A percentile compares a stretch with the other conserved stretches of the same genome.
These are phyloP conservation scores for Pythium rishiriense DNA, from an alignment of 352 stramenopile genomes.

Conservation along the genomic window DNA sequence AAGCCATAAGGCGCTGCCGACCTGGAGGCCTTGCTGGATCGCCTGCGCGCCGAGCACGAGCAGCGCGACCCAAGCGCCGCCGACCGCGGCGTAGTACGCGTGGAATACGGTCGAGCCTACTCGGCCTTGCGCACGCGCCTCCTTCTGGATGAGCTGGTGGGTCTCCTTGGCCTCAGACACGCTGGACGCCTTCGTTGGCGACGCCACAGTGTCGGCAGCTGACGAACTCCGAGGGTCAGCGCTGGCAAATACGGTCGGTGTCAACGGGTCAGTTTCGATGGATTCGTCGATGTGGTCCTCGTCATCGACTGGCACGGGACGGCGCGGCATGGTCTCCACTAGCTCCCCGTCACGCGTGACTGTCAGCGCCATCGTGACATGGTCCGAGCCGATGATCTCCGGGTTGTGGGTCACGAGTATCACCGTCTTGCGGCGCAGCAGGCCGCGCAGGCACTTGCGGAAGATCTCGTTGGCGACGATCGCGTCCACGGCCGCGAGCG, in stretches of 20 bases:
- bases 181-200: background rate
- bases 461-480: conserved; percentile 49
- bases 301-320: background rate
- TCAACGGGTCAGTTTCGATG: background rate
- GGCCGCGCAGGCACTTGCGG: conserved; percentile 55
- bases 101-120: background rate
- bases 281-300: background rate
- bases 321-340: background rate
- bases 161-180: background rate
- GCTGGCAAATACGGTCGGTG: background rate
- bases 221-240: background rate
- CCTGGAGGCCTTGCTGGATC: background rate
- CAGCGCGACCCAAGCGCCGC: background rate
- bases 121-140: background rate
- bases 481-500: conserved; percentile 41
- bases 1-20: conserved; percentile 4
- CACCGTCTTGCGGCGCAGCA: conserved; percentile 57
- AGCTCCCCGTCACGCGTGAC: background rate
- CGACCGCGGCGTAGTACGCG: conserved; percentile 1
- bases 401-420: conserved; percentile 60
- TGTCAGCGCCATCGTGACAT: conserved; percentile 10
- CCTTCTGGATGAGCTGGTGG: background rate
- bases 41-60: background rate
- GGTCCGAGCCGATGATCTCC: conserved; percentile 36
- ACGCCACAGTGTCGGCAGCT: background rate